Evolutionary conservation across 768 basidiomycete genomes (phyloP).

Genomic region (Amanita phalloides): DNA sequence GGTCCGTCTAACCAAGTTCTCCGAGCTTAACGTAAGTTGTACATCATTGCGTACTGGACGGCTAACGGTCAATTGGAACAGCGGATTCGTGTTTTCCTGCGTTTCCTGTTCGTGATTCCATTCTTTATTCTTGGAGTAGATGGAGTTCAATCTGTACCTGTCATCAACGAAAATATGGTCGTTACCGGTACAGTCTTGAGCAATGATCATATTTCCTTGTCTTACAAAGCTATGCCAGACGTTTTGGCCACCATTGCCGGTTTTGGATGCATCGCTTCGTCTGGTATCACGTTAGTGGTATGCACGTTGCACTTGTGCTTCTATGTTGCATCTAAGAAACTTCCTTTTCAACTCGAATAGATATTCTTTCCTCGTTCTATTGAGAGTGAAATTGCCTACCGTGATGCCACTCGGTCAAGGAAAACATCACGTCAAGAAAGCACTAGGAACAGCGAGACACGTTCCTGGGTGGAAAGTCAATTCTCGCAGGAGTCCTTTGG

Average conservation of each 20-base stretch:
- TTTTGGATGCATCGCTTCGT: constrained; percentile 57
- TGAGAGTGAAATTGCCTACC: constrained; percentile 48
- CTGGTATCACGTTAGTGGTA: constrained; percentile 66
- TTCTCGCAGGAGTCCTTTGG: neutral
- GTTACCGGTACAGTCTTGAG: constrained; percentile 30
- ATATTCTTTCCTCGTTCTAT: constrained; percentile 81
- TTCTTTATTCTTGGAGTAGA: constrained; percentile 58
- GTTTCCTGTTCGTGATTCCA: constrained; percentile 61
- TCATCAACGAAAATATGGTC: constrained; percentile 53
- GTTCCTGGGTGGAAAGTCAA: constrained; percentile 1
- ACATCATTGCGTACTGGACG: neutral
- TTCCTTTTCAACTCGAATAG: constrained; percentile 20
- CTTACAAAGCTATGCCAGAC: constrained; percentile 26
- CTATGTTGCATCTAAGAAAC: neutral
- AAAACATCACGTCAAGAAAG: constrained; percentile 21
- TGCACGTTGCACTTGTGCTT: constrained; percentile 9
- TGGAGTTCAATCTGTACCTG: constrained; percentile 49
- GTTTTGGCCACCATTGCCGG: constrained; percentile 45
- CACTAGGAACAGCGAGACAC: constrained; percentile 12
- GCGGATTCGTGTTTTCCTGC: constrained; percentile 64
- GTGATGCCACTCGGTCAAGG: constrained; percentile 33
- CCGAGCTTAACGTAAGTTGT: constrained; percentile 65
- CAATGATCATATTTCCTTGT: neutral
- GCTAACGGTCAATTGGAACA: constrained; percentile 14
- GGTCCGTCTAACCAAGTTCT: constrained; percentile 68